Evolutionary conservation across 2,329 filamentous ascomycete species (phyloP), one percentile per base, ranked within the genome.

Genomic region (Alternaria rosae): DNA sequence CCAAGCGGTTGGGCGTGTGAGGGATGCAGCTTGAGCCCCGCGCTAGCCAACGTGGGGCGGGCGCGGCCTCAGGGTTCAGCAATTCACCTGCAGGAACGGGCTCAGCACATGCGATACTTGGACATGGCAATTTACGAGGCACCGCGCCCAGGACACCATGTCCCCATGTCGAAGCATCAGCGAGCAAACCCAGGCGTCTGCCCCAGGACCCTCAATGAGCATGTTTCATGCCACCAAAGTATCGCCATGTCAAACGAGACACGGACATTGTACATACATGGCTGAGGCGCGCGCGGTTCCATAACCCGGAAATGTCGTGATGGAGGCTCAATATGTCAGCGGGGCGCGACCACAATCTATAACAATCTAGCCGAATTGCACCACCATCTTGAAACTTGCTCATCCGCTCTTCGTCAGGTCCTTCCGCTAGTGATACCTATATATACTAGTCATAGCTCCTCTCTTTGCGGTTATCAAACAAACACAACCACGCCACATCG

Each of bases 381-480:
- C 71, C 73, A 73, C 67, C 67, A 61, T 69, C 65, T 65, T 75
- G 73, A 76, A 77, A 76, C 74, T 73, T 62, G 73, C 74, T 62
- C 72, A 74, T 70, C 55, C 65, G 12, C 64, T 65, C 56, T 57
- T 65, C 54, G 54, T 56, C 56, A 41, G 51, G 47, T 43, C 52
- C 57, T 23, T 45, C 52, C 38, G 47, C 59, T 61, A 60, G 65
- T 43, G 42, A 45, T 11, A 17, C 45, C 30, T 67, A 74, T 69
- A 68, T 67, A 71, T 63, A 57, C 54, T 47, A 53, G 25, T 53
- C 52, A 25, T 42, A 38, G 42, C 50, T 20, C 45, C 56, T 13
- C 56, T 13, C 55, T 57, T 57, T n/a, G 23, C 47, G 42, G 25
- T 26, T 54, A 30, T 28, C 28, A 45, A 32, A 21, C 30, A 62